Percentiles rank a stretch among this genome's conserved stretches.
Conservation (phyloP, 768 basidiomycete genomes). For the Podaxis sp. region DNA sequence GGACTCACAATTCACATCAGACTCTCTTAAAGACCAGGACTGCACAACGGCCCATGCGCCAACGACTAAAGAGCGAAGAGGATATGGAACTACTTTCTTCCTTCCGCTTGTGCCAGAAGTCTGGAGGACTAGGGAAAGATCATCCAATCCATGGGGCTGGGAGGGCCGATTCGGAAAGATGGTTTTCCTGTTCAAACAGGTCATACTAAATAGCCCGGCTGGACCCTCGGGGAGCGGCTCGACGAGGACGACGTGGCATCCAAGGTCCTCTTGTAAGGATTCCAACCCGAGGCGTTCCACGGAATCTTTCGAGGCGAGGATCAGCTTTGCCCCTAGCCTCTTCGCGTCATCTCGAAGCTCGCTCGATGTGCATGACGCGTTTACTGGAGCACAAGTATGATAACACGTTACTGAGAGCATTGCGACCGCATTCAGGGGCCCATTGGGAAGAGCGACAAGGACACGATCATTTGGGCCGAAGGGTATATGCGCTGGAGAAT, state of each 20-base stretch:
- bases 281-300: slow-evolving; percentile 33
- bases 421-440: slow-evolving; percentile 42
- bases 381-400: slow-evolving; percentile 44
- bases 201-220: slow-evolving; percentile 36
- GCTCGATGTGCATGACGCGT: slow-evolving; percentile 38
- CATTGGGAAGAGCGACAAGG: slow-evolving; percentile 40
- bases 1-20: slow-evolving; percentile 42
- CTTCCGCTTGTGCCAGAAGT: slow-evolving; percentile 57
- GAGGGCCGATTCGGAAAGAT: slow-evolving; percentile 20
- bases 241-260: slow-evolving; percentile 35
- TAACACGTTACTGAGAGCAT: slow-evolving; percentile 38
- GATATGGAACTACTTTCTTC: slow-evolving; percentile 46
- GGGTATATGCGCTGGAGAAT: slow-evolving; percentile 21
- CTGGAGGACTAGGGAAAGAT: slow-evolving; percentile 52
- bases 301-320: slow-evolving; percentile 37
- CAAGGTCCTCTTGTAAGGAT: slow-evolving; percentile 27
- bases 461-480: slow-evolving; percentile 41
- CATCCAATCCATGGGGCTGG: slow-evolving; percentile 31
- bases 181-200: slow-evolving; percentile 20
- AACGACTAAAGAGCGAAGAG: slow-evolving; percentile 36
- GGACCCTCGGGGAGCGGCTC: slow-evolving; percentile 28
- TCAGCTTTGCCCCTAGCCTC: slow-evolving; percentile 33
- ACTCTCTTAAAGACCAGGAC: slow-evolving; percentile 34
- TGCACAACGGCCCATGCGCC: slow-evolving; percentile 39
- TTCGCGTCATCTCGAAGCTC: slow-evolving; percentile 40